These are phyloP conservation scores for Apophysomyces elegans DNA, from an alignment of 371 early-diverging fungal species.

Conservation along the genomic window DNA sequence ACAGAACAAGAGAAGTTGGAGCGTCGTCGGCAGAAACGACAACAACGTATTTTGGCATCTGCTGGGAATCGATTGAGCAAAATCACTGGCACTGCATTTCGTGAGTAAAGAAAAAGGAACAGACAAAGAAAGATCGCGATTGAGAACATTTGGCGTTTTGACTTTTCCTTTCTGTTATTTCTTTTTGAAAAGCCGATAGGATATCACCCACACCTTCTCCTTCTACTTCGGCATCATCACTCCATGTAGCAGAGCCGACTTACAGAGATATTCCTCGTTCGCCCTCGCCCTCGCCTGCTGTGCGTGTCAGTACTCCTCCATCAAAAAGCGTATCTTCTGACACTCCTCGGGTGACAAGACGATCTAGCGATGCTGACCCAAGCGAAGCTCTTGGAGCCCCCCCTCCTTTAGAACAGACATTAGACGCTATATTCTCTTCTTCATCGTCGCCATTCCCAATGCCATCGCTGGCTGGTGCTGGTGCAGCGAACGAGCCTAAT, in stretches of 20 bases:
- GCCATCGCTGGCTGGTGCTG: constrained; percentile 14
- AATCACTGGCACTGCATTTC: constrained; percentile 59
- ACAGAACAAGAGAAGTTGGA: constrained; percentile 59
- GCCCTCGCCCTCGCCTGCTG: constrained; percentile 26
- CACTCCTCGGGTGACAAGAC: constrained; percentile 7
- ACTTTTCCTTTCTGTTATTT: neutral
- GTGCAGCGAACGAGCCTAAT: constrained; percentile 4
- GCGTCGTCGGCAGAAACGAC: constrained; percentile 61
- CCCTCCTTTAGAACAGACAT: constrained; percentile 21
- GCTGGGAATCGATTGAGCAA: constrained; percentile 60
- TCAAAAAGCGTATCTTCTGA: constrained; percentile 5
- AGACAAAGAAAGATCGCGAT: neutral
- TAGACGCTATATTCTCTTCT: constrained; percentile 18
- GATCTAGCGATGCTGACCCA: constrained; percentile 40
- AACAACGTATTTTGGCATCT: constrained; percentile 61
- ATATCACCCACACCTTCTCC: constrained; percentile 40
- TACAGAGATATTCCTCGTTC: constrained; percentile 18
- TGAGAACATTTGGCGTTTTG: neutral
- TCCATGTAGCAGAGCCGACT: constrained; percentile 18
- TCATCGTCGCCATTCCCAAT: constrained; percentile 8
- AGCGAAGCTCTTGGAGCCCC: constrained; percentile 52
- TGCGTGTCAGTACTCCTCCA: constrained; percentile 13
- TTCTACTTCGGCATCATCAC: constrained; percentile 32
- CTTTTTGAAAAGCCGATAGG: constrained; percentile 23
- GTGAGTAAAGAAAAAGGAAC: constrained; percentile 27